phyloP scores from a whole-genome alignment of 1,284 basidiomycete species.

The Grifola frondosa region DNA sequence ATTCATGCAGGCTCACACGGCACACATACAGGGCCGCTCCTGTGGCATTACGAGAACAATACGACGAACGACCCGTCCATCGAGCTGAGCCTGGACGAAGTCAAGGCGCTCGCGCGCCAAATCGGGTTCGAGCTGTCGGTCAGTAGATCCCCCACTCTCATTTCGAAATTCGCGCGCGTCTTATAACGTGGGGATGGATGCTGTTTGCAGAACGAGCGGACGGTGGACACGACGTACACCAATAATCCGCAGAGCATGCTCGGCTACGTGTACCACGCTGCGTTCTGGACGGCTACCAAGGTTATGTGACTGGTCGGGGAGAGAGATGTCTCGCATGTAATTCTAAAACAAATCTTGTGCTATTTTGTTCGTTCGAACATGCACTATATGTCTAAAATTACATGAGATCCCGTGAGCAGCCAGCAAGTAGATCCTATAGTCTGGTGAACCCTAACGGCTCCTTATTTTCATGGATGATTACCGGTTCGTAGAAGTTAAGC shows the following conservation, averaged over 20 bases:
- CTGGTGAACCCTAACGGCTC: too few species aligned
- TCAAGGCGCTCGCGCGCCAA: constrained; percentile 70
- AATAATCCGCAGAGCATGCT: constrained; percentile 84
- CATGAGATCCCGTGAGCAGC: too few species aligned
- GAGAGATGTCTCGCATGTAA: too few species aligned
- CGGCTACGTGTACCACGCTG: constrained; percentile 82
- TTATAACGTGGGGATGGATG: not conserved
- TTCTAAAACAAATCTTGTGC: too few species aligned
- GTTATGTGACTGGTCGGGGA: constrained; percentile 22
- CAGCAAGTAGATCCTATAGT: too few species aligned
- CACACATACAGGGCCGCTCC: constrained; percentile 68
- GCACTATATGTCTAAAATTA: too few species aligned
- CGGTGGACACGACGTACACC: constrained; percentile 85
- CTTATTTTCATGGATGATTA: too few species aligned
- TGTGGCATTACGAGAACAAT: constrained; percentile 98
- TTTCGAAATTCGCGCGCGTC: not conserved
- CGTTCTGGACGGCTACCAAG: constrained; percentile 86
- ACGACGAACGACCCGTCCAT: constrained; percentile 77
- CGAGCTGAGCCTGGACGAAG: constrained; percentile 87
- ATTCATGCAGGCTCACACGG: not conserved
- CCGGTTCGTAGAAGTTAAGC: too few species aligned
- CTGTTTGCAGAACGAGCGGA: constrained; percentile 66
- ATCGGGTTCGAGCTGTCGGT: constrained; percentile 78
- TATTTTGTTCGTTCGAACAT: too few species aligned
- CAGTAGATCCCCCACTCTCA: not conserved